A percentile compares a stretch with the other conserved stretches of the same genome.
Evolutionary conservation across 176 grass and related monocot species (phyloP).

Genomic region (Paspalum vaginatum): DNA sequence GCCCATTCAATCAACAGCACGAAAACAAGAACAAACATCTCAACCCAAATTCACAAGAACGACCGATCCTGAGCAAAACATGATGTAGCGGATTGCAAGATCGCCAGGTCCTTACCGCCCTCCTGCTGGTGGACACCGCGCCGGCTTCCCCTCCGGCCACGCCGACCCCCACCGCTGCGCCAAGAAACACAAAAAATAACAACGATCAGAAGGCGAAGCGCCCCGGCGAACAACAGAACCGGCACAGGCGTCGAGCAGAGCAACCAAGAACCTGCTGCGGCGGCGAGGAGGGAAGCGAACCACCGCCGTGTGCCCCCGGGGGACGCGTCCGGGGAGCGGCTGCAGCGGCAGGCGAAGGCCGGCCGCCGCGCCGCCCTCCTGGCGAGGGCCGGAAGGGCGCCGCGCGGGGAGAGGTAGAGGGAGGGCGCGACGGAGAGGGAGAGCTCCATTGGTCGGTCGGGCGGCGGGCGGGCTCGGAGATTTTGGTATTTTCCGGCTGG

Average conservation of each 20-base stretch:
- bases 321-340: conserved; percentile 15
- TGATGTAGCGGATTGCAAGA: not conserved
- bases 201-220: not conserved
- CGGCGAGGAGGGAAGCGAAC: conserved; percentile 50
- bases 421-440: conserved; percentile 54
- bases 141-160: conserved; percentile 47
- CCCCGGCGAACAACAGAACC: not conserved
- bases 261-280: conserved; percentile 38
- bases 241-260: not conserved
- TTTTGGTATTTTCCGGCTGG: conserved; percentile 19
- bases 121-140: conserved; percentile 88
- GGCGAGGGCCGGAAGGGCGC: conserved; percentile 2
- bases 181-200: not conserved
- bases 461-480: not conserved
- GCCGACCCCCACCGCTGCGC: conserved; percentile 41
- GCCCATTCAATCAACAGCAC: conserved; percentile 36
- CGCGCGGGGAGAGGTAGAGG: conserved; percentile 29
- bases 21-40: not conserved
- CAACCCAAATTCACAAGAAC: not conserved
- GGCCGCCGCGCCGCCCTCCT: conserved; percentile 1
- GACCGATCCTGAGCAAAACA: not conserved
- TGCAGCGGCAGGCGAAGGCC: conserved; percentile 49
- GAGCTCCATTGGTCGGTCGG: conserved; percentile 60
- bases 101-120: conserved; percentile 67
- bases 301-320: conserved; percentile 34